Base-by-base conservation (phyloP, 2,329 filamentous ascomycete genomes). In the Lecanoromycetidae sp. region DNA sequence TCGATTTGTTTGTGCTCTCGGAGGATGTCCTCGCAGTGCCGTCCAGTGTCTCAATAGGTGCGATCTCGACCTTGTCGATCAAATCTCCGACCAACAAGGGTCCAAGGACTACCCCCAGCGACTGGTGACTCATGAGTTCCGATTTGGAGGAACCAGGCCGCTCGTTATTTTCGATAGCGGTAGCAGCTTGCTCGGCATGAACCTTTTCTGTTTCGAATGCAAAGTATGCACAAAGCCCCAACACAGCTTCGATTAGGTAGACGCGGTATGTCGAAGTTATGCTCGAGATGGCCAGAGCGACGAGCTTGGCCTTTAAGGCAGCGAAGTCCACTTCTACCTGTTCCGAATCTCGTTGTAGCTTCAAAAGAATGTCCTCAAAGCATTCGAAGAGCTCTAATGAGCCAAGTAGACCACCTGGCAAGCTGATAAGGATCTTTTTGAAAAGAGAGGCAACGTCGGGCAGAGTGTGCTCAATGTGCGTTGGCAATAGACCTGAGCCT, bases 371-470 rank as follows among this genome's bases (percentile, higher is more conserved):
- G 9, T 74, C 72, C 8, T 81, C 71, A 10, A 84, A 58, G 0
- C 76, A 72, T 51, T 82, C 76, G 46, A 83, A 81, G 0, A 82
- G 59, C 1, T 68, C 60, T 12, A 81, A 56, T 0, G 77, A 79
- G 3, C 80, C 80, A 1, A 84, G 63, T 33, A 84, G 77, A 0
- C 80, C 80, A 0, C 79, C 79, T 0, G 79, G 79, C 0, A 84
- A 59, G 1, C 75, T 74, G 0, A 72, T 70, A 0, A 84, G 64
- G n/a, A 84, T 66, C 10, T 70, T 72, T 56, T 84, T 84, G 61
- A 84, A 82, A 0, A 76, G 71, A 2, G 77, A 79, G 2, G 79
- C 79, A 25, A 84, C 74, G 61, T 84, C 80, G 51, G 83, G 77
- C 3, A 77, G 67, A 5, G 74, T 70, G 38, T 68, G 74, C 30